Conservation (phyloP, 129 eudicot species). For the Tanacetum coccineum region DNA sequence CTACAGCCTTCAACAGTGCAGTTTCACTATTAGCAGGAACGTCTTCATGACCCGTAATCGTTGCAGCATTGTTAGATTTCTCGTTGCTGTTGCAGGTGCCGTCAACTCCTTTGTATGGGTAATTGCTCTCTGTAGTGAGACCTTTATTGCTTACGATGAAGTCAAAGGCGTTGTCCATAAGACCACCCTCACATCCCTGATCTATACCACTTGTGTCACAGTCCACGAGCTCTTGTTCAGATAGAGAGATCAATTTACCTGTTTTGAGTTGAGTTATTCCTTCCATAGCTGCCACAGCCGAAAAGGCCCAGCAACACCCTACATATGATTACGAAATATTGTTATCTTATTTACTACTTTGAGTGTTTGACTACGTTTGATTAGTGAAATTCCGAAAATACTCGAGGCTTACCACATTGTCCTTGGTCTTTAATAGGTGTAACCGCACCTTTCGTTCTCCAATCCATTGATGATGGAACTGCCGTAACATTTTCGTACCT, state of each 20-base stretch:
- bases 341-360: neutral
- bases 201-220: slow-evolving; percentile 26
- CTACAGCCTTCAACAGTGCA: slow-evolving; percentile 32
- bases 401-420: slow-evolving; percentile 33
- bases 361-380: neutral
- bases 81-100: slow-evolving; percentile 26
- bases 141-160: slow-evolving; percentile 25
- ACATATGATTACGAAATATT: neutral
- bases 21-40: slow-evolving; percentile 35
- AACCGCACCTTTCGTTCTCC: slow-evolving; percentile 37
- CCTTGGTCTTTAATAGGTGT: slow-evolving; percentile 45
- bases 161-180: slow-evolving; percentile 26
- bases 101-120: slow-evolving; percentile 31
- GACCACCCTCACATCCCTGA: slow-evolving; percentile 30
- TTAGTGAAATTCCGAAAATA: neutral
- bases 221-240: slow-evolving; percentile 35
- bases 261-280: slow-evolving; percentile 31
- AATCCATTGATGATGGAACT: slow-evolving; percentile 35
- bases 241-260: slow-evolving; percentile 25
- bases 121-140: slow-evolving; percentile 20
- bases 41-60: slow-evolving; percentile 30
- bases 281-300: slow-evolving; percentile 28
- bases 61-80: slow-evolving; percentile 23
- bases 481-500: slow-evolving; percentile 29
- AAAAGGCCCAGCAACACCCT: slow-evolving; percentile 37